A percentile compares a stretch with the other conserved stretches of the same genome.
phyloP scores from a whole-genome alignment of 2,329 filamentous ascomycete genomes.

The Seiridium unicorne region DNA sequence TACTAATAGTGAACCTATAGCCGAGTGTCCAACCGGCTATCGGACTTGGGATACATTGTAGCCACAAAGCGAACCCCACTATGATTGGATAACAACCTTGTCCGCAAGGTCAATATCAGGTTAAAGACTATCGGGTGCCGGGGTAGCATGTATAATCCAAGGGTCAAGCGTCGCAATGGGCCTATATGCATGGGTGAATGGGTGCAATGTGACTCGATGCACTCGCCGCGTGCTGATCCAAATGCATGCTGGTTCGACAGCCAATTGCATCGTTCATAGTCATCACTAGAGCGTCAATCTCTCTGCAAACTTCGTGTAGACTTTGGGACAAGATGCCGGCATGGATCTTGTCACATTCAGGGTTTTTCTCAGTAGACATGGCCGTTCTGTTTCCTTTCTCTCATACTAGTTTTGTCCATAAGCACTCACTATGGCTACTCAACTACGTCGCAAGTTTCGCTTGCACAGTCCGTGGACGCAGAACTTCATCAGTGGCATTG shows the following conservation, averaged over 20 bases:
- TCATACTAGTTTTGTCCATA: background rate
- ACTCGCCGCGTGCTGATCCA: background rate
- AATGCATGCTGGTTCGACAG: background rate
- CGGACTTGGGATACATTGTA: no score
- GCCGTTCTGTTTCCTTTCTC: background rate
- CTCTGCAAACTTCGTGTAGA: background rate
- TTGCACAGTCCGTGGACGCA: background rate
- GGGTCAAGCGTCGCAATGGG: background rate
- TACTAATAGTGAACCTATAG: no score
- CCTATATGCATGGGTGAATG: background rate
- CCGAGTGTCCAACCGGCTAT: no score
- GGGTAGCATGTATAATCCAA: background rate
- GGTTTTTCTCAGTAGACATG: background rate
- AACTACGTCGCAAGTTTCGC: background rate
- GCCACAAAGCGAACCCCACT: no score
- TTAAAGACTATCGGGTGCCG: background rate
- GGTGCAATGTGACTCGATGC: background rate
- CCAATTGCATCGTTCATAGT: background rate
- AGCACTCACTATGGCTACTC: background rate
- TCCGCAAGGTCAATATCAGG: background rate
- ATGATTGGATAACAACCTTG: no score
- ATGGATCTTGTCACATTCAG: background rate
- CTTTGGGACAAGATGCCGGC: background rate
- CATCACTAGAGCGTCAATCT: background rate
- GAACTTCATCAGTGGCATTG: slow-evolving; percentile 6